Evolutionary conservation across 768 basidiomycete genomes (phyloP).

Genomic region (Leccinum truebloodii): DNA sequence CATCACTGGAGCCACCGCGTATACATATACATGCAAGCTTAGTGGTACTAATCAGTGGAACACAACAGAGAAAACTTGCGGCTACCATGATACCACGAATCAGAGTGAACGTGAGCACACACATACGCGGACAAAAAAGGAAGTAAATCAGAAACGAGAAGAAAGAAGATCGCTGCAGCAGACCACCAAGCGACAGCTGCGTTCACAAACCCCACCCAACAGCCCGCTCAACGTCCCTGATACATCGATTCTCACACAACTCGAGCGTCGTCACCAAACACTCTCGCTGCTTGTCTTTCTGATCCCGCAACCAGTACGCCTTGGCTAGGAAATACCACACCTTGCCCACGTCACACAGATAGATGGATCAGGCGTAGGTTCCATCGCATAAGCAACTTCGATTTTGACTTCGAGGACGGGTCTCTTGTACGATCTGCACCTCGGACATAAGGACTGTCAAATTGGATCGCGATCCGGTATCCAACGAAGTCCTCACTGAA

Average conservation of each 20-base stretch:
- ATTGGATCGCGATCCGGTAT: conserved; percentile 26
- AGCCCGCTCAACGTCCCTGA: conserved; percentile 63
- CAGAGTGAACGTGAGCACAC: too few species aligned
- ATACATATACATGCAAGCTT: too few species aligned
- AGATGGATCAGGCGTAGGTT: conserved; percentile 2
- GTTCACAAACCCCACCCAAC: conserved; percentile 65
- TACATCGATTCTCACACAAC: conserved; percentile 58
- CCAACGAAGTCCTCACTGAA: conserved; percentile 32
- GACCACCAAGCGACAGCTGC: too few species aligned
- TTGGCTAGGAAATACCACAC: conserved; percentile 93
- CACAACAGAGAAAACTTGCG: too few species aligned
- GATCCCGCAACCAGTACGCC: conserved; percentile 72
- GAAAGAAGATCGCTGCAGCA: too few species aligned
- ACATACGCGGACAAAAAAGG: too few species aligned
- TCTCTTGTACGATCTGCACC: conserved; percentile 7
- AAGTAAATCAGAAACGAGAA: too few species aligned
- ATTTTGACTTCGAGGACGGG: conserved; percentile 12
- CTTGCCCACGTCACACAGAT: conserved; percentile 82
- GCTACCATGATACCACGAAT: too few species aligned
- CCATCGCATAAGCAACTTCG: conserved; percentile 5
- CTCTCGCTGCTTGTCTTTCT: conserved; percentile 71
- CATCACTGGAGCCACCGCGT: too few species aligned
- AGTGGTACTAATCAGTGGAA: too few species aligned
- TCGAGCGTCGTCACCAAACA: conserved; percentile 69
- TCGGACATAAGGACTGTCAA: conserved; percentile 17